phyloP scores from a whole-genome alignment of 2,329 filamentous ascomycete genomes.

The Stagonosporopsis tanaceti region DNA sequence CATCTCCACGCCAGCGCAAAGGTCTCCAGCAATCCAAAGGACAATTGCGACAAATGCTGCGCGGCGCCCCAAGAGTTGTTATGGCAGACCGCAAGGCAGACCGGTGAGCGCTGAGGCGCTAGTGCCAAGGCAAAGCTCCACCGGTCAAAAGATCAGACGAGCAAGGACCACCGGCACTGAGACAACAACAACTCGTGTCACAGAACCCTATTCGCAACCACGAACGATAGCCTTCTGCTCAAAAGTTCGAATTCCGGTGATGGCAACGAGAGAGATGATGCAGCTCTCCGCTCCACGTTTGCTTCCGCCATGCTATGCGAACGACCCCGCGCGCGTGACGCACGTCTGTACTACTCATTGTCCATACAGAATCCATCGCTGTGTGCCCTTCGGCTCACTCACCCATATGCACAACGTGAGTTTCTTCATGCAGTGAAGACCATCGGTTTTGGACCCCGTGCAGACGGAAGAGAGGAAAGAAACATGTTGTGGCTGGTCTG shows the following conservation, averaged over 20 bases:
- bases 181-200: constrained; percentile 13
- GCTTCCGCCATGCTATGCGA: neutral
- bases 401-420: constrained; percentile 5
- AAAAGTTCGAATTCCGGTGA: neutral
- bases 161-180: constrained; percentile 14
- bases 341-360: constrained; percentile 4
- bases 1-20: constrained; percentile 27
- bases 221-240: neutral
- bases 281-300: neutral
- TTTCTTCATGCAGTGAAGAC: constrained; percentile 8
- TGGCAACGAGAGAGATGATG: neutral
- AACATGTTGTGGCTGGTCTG: constrained; percentile 13
- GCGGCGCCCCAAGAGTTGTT: constrained; percentile 14
- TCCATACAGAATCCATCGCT: constrained; percentile 1
- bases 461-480: constrained; percentile 13
- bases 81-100: constrained; percentile 19
- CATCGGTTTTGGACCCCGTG: constrained; percentile 14
- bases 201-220: constrained; percentile 10
- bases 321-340: constrained; percentile 18
- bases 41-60: constrained; percentile 3
- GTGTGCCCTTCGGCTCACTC: constrained; percentile 1
- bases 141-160: constrained; percentile 18
- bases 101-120: constrained; percentile 17
- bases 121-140: constrained; percentile 12
- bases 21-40: neutral